Base-by-base conservation (phyloP, 495 filamentous ascomycete genomes). In the Rostrohypoxylon terebratum region DNA sequence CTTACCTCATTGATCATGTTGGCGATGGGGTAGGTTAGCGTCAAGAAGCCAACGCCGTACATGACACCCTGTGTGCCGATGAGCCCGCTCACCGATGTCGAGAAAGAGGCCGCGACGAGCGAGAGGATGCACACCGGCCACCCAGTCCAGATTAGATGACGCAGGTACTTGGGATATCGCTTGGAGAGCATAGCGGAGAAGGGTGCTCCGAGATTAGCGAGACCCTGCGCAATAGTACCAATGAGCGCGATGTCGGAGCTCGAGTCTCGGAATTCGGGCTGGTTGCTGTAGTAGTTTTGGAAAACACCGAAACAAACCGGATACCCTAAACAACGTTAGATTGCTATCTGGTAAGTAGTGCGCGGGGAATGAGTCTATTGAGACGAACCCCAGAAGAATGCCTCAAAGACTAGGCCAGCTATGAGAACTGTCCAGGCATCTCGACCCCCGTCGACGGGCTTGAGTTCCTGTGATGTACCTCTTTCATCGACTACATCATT, bases 1-100 rank as follows among this genome's bases (percentile, higher is more conserved):
- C n/a, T n/a, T n/a, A n/a, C n/a, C n/a, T 59, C 55, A n/a, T 59
- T 59, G n/a, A 59, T 59, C 55, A 59, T 59, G 36, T 42, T 59
- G 2, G 42, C 11, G 36, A 59, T 59, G 2, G 55, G 55, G 14
- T 59, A 59, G 16, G 55, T 59, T 1, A 59, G 20, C 0, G 31
- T 38, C 18, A 59, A 34, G 34, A 59, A 59, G 1, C 55, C 55
- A 4, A 59, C 3, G 0, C 55, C 55, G 36, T 59, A 59, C 55
- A 59, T 59, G 6, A 59, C 11, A 10, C 55, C 55, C 10, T 59
- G 55, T 1, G 55, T 59, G 11, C 55, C 55, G 36, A 59, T 59
- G 9, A 59, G 36, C 8, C 55, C 55, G 7, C 21, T 13, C 1
- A 59, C 55, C 20, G 55, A 25, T 3, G 18, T 36, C 18, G 34